Evolutionary conservation across 1,284 basidiomycete species (phyloP), one percentile per base, ranked within the genome.

Genomic region (Boletellus sp.): DNA sequence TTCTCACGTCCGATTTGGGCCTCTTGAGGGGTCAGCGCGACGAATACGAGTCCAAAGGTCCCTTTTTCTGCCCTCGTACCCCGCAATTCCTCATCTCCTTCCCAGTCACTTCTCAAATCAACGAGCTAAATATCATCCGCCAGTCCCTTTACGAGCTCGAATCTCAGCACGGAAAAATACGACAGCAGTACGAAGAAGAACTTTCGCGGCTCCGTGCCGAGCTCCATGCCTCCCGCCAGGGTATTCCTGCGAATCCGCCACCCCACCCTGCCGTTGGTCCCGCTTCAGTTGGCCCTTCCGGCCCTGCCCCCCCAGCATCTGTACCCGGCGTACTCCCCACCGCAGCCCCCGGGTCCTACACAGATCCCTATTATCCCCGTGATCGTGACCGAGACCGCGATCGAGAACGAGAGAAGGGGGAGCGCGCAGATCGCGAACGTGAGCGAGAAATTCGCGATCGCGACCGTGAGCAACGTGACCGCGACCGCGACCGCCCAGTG

Each of bases 1-100:
- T 74, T 42, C 72, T 94, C 49, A 73, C 80, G 13, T 74, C 78
- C 49, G 93, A 96, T 64, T 73, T 87, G 41, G 73, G 70, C 17
- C 62, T 79, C 22, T 74, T 90, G 60, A 82, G 91, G 53, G 75
- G 71, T 27, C 91, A 95, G 70, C 74, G 91, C 46, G 94, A 96
- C 60, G 94, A 97, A 52, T 90, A 87, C 66, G 94, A 97, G 67
- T 75, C 76, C 14, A 91, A 94, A 76, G 78, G 93, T 93, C 16
- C n/a, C 14, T 14, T 14, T 36, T 23, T 23, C 27, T 13, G 3
- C 41, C 11, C 17, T 16, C 2, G 25, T 39, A 36, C 14, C 22
- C 46, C 29, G 25, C 11, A 11, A 32, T 30, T n/a, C 34, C 44
- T 54, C 47, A 60, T 46, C 41, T 6, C 23, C 2, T 21, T 23